Evolutionary conservation across 140 eudicot species (phyloP), one percentile per base, ranked within the genome.

Genomic region (Ambrosia hybrid): DNA sequence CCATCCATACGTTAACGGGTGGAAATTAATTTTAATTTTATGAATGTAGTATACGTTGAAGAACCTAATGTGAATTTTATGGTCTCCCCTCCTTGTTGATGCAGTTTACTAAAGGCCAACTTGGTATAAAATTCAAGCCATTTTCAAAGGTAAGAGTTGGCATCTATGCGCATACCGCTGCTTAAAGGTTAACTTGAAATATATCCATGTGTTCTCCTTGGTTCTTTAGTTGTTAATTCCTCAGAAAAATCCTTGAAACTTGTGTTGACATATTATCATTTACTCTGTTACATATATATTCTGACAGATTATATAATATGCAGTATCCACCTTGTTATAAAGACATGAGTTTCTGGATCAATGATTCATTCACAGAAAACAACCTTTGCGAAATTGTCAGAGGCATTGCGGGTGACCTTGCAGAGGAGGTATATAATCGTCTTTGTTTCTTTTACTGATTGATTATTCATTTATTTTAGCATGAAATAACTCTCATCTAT

Each of bases 301-400:
- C 51, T 45, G 46, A 30, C 16, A 3, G 34, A 9, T 53, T 15
- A 55, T 72, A 73, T 46, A 39, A 57, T 81, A 74, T 86, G 87
- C 95, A 95, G 97, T 95, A 71, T 77, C 97, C 99, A 80, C 96
- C 97, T 46, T 95, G 99, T 82, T 95, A 75, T 79, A 95, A 95
- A 86, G 97, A 95, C 85, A 74, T 95, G 97, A 95, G 97, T 79
- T 91, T 95, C 85, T 91, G 99, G 99, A 83, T 95, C 73, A 91
- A 81, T 74, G 97, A 91, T 57, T 79, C 96, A 72, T 91, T 95
- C 79, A 95, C 95, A 48, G 99, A 91, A 81, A 95, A 95, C 83
- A 70, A 70, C 53, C 64, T 70, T 8, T 70, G 74, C 2, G 74
- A 70, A 53, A 70, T 70, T 12, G 74, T 70, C 3, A 70, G 74